These are phyloP conservation scores for Wickerhamiella brachini DNA, from an alignment of 805 yeast species.

Conservation along the genomic window DNA sequence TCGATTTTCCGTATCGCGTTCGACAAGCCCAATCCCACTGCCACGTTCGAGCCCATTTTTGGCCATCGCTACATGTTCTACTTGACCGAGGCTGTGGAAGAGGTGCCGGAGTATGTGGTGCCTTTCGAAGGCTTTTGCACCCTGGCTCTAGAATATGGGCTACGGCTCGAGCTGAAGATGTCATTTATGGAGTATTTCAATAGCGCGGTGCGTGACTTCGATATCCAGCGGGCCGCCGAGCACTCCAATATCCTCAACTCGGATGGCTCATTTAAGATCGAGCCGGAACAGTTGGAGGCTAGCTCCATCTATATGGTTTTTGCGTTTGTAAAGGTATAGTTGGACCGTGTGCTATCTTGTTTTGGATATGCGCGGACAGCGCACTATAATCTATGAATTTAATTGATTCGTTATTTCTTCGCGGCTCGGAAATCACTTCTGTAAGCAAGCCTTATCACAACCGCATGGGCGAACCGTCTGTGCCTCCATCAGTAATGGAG, in stretches of 20 bases:
- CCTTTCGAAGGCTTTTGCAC: conserved; percentile 81
- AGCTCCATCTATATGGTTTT: conserved; percentile 75
- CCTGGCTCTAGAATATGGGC: conserved; percentile 69
- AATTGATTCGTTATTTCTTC: too few species aligned
- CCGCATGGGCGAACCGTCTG: neutral
- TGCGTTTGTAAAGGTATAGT: conserved; percentile 39
- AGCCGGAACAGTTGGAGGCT: conserved; percentile 80
- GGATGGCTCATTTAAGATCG: conserved; percentile 76
- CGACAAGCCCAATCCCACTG: conserved; percentile 41
- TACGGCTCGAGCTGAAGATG: conserved; percentile 57
- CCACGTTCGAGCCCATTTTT: conserved; percentile 29
- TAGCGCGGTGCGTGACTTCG: conserved; percentile 47
- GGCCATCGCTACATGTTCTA: conserved; percentile 77
- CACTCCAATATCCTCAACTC: conserved; percentile 40
- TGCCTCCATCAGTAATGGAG: neutral
- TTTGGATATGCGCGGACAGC: too few species aligned
- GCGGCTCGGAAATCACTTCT: too few species aligned
- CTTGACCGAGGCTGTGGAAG: conserved; percentile 84
- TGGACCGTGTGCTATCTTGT: too few species aligned
- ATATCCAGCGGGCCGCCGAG: conserved; percentile 19
- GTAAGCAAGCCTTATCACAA: neutral
- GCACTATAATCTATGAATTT: too few species aligned
- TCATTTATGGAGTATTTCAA: conserved; percentile 73
- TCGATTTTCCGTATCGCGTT: conserved; percentile 69
- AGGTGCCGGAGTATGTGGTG: conserved; percentile 93